These are phyloP conservation scores for Cicer arietinum DNA, from an alignment of 306 rosid species.

Conservation along the genomic window DNA sequence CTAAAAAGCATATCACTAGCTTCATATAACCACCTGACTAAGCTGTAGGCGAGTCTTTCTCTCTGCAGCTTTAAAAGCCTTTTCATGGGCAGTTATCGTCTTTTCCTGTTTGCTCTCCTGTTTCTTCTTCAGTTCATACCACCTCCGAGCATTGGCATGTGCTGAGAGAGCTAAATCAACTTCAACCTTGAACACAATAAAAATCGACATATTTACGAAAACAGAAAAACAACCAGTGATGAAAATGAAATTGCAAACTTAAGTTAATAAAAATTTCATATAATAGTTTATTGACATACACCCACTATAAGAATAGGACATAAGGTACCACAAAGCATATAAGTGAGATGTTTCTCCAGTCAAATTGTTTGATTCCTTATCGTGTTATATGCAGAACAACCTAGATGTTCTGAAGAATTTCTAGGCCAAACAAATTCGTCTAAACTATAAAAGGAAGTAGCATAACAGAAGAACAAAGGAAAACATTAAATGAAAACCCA, in stretches of 20 bases:
- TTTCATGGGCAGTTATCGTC: constrained; percentile 90
- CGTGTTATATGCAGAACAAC: constrained; percentile 14
- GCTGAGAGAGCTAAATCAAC: constrained; percentile 94
- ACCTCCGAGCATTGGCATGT: constrained; percentile 93
- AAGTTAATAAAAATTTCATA: constrained; percentile 15
- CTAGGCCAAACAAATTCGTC: constrained; percentile 6
- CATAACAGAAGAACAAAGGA: constrained; percentile 36
- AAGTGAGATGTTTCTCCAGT: constrained; percentile 24
- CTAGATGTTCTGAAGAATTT: constrained; percentile 23
- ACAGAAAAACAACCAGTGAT: constrained; percentile 4
- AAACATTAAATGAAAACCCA: not conserved
- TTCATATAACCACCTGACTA: constrained; percentile 66
- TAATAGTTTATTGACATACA: constrained; percentile 12
- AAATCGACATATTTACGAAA: constrained; percentile 22
- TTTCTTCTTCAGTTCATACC: constrained; percentile 95
- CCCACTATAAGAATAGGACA: constrained; percentile 23
- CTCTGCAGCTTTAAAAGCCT: constrained; percentile 98
- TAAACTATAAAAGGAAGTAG: constrained; percentile 31
- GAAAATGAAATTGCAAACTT: constrained; percentile 13
- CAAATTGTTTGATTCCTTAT: not conserved
- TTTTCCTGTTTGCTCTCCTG: constrained; percentile 96
- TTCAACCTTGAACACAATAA: constrained; percentile 66
- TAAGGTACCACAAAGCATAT: constrained; percentile 11
- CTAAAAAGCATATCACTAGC: not conserved
- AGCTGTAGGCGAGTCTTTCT: constrained; percentile 94